Evolutionary conservation across 2,329 filamentous ascomycete species (phyloP).

Genomic region (Fusarium sp.): DNA sequence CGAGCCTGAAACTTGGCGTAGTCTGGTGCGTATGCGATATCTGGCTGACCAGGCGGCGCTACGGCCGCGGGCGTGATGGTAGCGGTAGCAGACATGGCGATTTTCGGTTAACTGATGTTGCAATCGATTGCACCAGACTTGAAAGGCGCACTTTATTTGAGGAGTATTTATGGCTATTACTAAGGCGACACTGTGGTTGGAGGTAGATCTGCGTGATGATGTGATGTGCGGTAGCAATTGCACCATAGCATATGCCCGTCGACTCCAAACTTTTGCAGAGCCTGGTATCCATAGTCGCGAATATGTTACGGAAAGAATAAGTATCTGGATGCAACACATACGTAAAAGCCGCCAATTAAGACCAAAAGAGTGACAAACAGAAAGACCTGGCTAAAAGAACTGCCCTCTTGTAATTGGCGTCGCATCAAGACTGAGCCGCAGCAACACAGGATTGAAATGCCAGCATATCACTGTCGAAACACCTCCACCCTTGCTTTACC

Average conservation of each 20-base stretch:
- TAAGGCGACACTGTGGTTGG: constrained; percentile 1
- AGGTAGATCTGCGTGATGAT: constrained; percentile 21
- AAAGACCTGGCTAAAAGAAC: no score
- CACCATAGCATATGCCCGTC: constrained; percentile 11
- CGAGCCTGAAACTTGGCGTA: constrained; percentile 25
- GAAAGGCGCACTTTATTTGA: not conserved
- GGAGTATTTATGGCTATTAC: constrained; percentile 1
- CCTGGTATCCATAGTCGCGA: not conserved
- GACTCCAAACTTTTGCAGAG: not conserved
- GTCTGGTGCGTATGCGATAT: constrained; percentile 33
- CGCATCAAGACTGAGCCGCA: no score
- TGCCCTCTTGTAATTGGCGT: no score
- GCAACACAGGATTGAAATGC: no score
- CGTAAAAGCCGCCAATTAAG: no score
- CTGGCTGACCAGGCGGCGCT: constrained; percentile 30
- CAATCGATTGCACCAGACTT: not conserved
- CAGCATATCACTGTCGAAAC: constrained; percentile 44
- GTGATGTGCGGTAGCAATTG: constrained; percentile 23
- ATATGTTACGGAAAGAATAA: not conserved
- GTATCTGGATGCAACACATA: no score
- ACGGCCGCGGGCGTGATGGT: constrained; percentile 13
- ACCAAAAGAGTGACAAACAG: no score
- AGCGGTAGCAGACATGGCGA: constrained; percentile 22
- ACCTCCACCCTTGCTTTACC: constrained; percentile 61
- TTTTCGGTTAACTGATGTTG: not conserved